A percentile compares a stretch with the other conserved stretches of the same genome.
Conservation (phyloP, 441 rosid genomes). For the Sinapis alba region DNA sequence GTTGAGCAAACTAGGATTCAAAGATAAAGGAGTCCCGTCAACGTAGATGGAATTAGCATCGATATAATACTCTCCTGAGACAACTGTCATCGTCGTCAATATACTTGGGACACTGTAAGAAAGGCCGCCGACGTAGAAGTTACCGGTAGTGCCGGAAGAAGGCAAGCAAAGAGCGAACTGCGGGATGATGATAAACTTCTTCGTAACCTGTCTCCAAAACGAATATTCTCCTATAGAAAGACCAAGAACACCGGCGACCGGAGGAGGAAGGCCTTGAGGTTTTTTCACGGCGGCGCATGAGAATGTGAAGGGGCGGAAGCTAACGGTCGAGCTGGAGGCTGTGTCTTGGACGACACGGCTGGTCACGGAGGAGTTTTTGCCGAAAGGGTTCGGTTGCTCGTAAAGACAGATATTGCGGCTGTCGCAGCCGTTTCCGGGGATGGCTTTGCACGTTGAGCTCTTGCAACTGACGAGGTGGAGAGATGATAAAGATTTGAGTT, state of each 20-base stretch:
- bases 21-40: neutral
- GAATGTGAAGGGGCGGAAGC: constrained; percentile 14
- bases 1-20: neutral
- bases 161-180: constrained; percentile 35
- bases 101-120: neutral
- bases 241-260: constrained; percentile 19
- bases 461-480: constrained; percentile 16
- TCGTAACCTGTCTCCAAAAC: constrained; percentile 23
- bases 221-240: constrained; percentile 12
- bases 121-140: constrained; percentile 11
- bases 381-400: constrained; percentile 15
- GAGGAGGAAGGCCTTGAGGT: constrained; percentile 6
- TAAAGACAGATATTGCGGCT: neutral
- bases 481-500: constrained; percentile 23
- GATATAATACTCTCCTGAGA: constrained; percentile 11
- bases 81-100: neutral
- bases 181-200: constrained; percentile 7
- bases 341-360: constrained; percentile 26
- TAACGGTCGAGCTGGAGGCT: neutral
- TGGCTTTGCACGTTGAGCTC: constrained; percentile 16
- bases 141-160: constrained; percentile 23
- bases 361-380: neutral
- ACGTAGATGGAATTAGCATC: neutral
- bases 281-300: constrained; percentile 6
- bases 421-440: constrained; percentile 14